Percentiles rank a stretch among this genome's conserved stretches.
Evolutionary conservation across 768 basidiomycete genomes (phyloP).

Genomic region (Kwoniella sp.): DNA sequence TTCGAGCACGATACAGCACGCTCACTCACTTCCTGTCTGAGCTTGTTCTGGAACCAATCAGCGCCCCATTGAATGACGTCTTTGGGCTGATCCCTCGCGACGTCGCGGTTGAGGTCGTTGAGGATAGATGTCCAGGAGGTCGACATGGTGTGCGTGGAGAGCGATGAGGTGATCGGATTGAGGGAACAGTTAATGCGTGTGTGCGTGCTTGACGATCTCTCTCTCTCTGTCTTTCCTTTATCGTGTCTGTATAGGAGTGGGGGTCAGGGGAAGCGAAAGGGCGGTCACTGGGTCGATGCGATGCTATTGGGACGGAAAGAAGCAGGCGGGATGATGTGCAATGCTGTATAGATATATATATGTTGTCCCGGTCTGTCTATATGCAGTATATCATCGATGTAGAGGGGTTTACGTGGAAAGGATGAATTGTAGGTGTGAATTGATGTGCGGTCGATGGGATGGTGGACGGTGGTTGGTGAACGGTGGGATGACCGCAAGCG

Average conservation of each 20-base stretch:
- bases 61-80: conserved; percentile 80
- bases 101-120: conserved; percentile 81
- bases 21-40: conserved; percentile 49
- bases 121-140: conserved; percentile 60
- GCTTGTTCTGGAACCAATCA: conserved; percentile 80
- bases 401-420: too few relatives aligned
- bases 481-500: background rate
- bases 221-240: background rate
- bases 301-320: background rate
- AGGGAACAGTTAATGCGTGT: background rate
- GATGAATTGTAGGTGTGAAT: too few relatives aligned
- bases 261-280: background rate
- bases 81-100: conserved; percentile 78
- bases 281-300: background rate
- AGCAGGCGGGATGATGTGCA: background rate
- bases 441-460: too few relatives aligned
- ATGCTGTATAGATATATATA: too few relatives aligned
- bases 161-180: background rate
- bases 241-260: background rate
- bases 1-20: background rate
- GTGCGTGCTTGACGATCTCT: background rate
- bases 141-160: conserved; percentile 27
- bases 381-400: background rate
- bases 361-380: background rate
- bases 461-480: too few relatives aligned